These are phyloP conservation scores for Eucalyptus victrix DNA, from an alignment of 345 rosid genomes.

Conservation along the genomic window DNA sequence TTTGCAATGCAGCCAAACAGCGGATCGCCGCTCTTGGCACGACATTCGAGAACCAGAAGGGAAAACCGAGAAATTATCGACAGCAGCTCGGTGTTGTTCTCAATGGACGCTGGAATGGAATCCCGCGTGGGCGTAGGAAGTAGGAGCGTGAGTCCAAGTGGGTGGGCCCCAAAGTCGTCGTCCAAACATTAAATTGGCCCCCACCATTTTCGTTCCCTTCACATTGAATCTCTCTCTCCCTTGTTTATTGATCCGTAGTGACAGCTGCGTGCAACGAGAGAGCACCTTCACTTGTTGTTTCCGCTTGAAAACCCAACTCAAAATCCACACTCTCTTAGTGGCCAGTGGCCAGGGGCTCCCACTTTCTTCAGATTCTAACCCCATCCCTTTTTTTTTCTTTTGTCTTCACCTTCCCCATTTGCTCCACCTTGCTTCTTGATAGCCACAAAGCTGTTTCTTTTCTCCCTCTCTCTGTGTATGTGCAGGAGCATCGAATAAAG, in stretches of 20 bases:
- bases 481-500: slow-evolving; percentile 28
- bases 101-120: not conserved
- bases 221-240: not conserved
- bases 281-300: not conserved
- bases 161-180: not conserved
- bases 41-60: not conserved
- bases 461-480: not conserved
- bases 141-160: not conserved
- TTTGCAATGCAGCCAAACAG: not conserved
- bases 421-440: not conserved
- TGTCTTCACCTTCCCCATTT: not conserved
- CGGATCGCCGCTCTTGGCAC: not conserved
- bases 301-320: not conserved
- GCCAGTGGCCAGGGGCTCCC: not conserved
- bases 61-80: not conserved
- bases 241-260: not conserved
- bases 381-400: not conserved
- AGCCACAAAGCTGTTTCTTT: not conserved
- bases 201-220: not conserved
- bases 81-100: not conserved
- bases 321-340: not conserved
- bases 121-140: not conserved
- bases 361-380: not conserved
- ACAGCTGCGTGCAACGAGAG: not conserved
- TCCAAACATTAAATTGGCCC: not conserved